Evolutionary conservation across 1,284 basidiomycete species (phyloP).

Genomic region (Sanghuangporus weigelae): DNA sequence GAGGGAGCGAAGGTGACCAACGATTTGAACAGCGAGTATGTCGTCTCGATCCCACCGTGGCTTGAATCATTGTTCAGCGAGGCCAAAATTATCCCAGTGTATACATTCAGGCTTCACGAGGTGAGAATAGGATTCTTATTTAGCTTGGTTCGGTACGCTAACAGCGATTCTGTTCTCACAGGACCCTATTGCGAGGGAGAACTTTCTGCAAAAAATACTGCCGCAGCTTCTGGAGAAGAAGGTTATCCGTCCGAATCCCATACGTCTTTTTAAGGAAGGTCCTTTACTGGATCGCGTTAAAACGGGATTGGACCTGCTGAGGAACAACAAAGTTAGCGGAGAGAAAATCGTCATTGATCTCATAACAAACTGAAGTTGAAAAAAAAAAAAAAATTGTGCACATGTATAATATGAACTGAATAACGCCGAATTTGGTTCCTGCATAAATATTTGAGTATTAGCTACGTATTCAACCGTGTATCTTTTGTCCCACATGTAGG

Average conservation of each 20-base stretch:
- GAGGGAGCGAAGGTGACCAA: slow-evolving; percentile 33
- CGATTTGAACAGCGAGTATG: slow-evolving; percentile 28
- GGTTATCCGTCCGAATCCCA: slow-evolving; percentile 33
- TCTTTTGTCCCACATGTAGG: too few relatives aligned
- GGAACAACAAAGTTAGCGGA: slow-evolving; percentile 43
- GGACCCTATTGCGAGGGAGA: slow-evolving; percentile 37
- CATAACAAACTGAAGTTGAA: not conserved
- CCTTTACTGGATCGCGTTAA: slow-evolving; percentile 36
- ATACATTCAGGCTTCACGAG: slow-evolving; percentile 38
- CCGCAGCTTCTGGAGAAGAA: slow-evolving; percentile 35
- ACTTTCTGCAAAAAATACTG: slow-evolving; percentile 41
- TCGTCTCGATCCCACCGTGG: slow-evolving; percentile 28
- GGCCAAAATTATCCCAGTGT: slow-evolving; percentile 33
- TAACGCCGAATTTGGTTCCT: too few relatives aligned
- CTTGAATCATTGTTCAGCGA: slow-evolving; percentile 26
- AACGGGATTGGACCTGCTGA: slow-evolving; percentile 36
- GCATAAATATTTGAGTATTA: too few relatives aligned
- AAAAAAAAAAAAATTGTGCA: not conserved
- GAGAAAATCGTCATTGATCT: slow-evolving; percentile 44
- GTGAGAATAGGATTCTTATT: slow-evolving; percentile 25
- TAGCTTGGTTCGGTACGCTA: not conserved
- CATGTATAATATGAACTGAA: too few relatives aligned
- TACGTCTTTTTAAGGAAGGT: slow-evolving; percentile 39
- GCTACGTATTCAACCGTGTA: too few relatives aligned
- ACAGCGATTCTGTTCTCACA: slow-evolving; percentile 20